These are phyloP conservation scores for Staphylotrichum tortipilum DNA, from an alignment of 495 filamentous ascomycete species.

Conservation along the genomic window DNA sequence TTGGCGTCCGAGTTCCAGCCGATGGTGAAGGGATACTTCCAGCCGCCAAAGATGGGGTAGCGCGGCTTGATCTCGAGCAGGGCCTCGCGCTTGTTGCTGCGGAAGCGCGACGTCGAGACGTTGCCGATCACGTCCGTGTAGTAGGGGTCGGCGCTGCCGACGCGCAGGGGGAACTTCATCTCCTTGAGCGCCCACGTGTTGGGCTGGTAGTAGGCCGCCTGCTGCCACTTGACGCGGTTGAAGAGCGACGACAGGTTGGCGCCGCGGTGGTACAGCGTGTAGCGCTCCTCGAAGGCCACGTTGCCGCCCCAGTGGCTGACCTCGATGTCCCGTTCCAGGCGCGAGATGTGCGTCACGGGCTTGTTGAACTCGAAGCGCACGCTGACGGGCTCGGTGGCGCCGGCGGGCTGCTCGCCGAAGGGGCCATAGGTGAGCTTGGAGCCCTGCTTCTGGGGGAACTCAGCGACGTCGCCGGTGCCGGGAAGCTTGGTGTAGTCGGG, in stretches of 20 bases:
- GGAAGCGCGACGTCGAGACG: conserved; percentile 85
- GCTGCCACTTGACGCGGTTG: conserved; percentile 75
- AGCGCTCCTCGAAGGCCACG: conserved; percentile 86
- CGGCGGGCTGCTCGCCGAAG: conserved; percentile 67
- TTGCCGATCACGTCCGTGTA: conserved; percentile 97
- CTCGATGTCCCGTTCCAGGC: conserved; percentile 82
- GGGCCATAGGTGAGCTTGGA: conserved; percentile 87
- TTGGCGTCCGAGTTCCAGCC: conserved; percentile 86
- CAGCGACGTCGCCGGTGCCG: conserved; percentile 48
- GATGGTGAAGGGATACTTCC: conserved; percentile 93
- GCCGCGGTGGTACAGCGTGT: conserved; percentile 77
- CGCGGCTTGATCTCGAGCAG: conserved; percentile 82
- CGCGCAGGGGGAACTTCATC: conserved; percentile 66
- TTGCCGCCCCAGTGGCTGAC: conserved; percentile 98
- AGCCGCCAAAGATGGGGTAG: conserved; percentile 89
- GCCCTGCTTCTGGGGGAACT: conserved; percentile 76
- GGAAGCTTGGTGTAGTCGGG: conserved; percentile 75
- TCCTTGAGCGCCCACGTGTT: conserved; percentile 70
- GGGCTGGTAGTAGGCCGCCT: conserved; percentile 66
- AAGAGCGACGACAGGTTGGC: conserved; percentile 80
- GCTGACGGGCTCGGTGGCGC: conserved; percentile 58
- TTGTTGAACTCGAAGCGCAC: conserved; percentile 95
- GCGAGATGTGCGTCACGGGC: conserved; percentile 66
- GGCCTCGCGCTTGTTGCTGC: conserved; percentile 68
- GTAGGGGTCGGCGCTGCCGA: conserved; percentile 76